These are phyloP conservation scores for Isatis tinctoria DNA, from an alignment of 345 rosid genomes.

Conservation along the genomic window DNA sequence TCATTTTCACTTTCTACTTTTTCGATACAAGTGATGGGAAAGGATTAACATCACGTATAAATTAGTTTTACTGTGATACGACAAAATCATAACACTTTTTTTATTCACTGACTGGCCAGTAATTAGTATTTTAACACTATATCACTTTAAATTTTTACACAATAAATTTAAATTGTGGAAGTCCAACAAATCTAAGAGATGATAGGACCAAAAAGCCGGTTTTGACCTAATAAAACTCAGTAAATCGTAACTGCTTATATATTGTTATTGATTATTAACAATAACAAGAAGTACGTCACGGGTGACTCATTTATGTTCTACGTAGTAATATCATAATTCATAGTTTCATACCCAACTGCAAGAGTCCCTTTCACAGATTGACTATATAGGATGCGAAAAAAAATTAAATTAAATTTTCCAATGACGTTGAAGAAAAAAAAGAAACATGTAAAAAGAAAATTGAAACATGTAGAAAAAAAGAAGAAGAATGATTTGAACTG, in stretches of 20 bases:
- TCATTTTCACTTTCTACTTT: slow-evolving; percentile 27
- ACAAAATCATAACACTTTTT: not conserved
- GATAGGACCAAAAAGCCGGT: not conserved
- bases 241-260: not conserved
- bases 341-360: not conserved
- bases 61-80: not conserved
- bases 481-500: slow-evolving; percentile 10
- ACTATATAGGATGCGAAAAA: not conserved
- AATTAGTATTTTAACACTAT: not conserved
- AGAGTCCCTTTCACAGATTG: slow-evolving; percentile 4
- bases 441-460: not conserved
- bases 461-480: not conserved
- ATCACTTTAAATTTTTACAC: not conserved
- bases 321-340: slow-evolving; percentile 16
- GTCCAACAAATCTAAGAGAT: not conserved
- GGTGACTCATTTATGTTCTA: slow-evolving; percentile 12
- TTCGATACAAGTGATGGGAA: slow-evolving; percentile 16
- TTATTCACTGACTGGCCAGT: not conserved
- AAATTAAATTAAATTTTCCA: not conserved
- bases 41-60: not conserved
- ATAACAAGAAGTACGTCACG: not conserved
- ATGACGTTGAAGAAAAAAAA: not conserved
- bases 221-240: not conserved
- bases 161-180: not conserved
- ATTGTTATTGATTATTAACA: not conserved